Base-by-base conservation (phyloP, 306 rosid species). In the Macrotyloma uniflorum region DNA sequence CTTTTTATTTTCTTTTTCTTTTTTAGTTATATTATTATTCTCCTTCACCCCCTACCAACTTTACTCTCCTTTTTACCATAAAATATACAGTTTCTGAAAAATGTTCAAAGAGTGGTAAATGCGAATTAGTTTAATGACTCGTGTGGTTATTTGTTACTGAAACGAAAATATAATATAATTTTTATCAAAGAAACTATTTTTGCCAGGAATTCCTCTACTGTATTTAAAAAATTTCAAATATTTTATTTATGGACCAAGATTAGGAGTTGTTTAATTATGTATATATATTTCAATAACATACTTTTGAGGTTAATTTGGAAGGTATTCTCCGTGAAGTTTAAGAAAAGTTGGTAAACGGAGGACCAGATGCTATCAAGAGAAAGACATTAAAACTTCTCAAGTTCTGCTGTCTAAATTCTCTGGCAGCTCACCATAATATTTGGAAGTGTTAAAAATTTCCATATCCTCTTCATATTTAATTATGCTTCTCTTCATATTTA, bases 391-490 rank as follows among this genome's bases (percentile, higher is more conserved):
- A 28, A 47, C 28, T 38, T 70, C 13, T 67, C 50, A 46, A 55
- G 62, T 65, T 72, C 15, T 67, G 66, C 77, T 36, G 19, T 55
- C 81, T 32, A n/a, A 67, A 33, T 13, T 68, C 40, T 58, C 30
- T 57, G 66, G 22, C 59, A 72, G 68, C 57, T n/a, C 69, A 70
- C 40, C 43, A 36, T 55, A 59, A 55, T 53, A 18, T 61, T 63
- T 74, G 32, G 40, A 54, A 74, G 24, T 20, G 22, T 35, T 61
- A 33, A 82, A 67, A 53, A n/a, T 65, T 65, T 20, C 11, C 23
- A 50, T 65, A 70, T 65, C 64, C 16, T 35, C 67, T 76, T 77
- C 45, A 70, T 43, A 22, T 53, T 67, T 77, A 79, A 70, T 80
- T n/a, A n/a, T n/a, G n/a, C n/a, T 64, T 65, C 16, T 35, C 67